A percentile compares a stretch with the other conserved stretches of the same genome.
These are phyloP conservation scores for Cucurbita pepo DNA, from an alignment of 306 rosid species.

Conservation along the genomic window DNA sequence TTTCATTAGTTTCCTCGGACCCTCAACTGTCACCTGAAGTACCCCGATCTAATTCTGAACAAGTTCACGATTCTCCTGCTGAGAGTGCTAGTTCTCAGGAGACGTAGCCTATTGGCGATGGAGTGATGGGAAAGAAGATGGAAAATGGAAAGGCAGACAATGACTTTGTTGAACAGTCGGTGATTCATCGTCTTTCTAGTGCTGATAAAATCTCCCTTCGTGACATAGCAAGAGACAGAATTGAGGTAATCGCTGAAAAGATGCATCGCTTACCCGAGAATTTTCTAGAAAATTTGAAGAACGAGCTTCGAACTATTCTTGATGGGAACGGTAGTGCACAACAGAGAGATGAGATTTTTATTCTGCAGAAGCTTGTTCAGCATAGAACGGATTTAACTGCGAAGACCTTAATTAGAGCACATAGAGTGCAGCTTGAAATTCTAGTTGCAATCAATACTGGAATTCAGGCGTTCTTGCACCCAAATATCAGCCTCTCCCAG, in stretches of 20 bases:
- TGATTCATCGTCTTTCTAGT: constrained; percentile 65
- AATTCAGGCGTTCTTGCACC: constrained; percentile 91
- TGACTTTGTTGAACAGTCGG: constrained; percentile 60
- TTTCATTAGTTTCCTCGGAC: constrained; percentile 72
- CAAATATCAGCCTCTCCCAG: constrained; percentile 74
- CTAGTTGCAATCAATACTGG: constrained; percentile 89
- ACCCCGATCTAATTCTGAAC: constrained; percentile 65
- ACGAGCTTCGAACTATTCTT: constrained; percentile 54
- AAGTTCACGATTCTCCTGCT: constrained; percentile 68
- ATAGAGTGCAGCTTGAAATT: constrained; percentile 85
- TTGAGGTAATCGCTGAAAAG: constrained; percentile 67
- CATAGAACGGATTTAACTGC: constrained; percentile 74
- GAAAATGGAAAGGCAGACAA: constrained; percentile 66
- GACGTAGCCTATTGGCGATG: constrained; percentile 69
- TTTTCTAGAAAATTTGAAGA: constrained; percentile 69
- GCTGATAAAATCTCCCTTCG: constrained; percentile 73
- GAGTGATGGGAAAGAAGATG: constrained; percentile 58
- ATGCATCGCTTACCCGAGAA: constrained; percentile 76
- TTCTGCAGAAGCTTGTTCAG: constrained; percentile 74
- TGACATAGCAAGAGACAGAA: constrained; percentile 81
- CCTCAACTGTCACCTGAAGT: constrained; percentile 70
- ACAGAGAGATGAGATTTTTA: constrained; percentile 71
- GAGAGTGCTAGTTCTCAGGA: constrained; percentile 94
- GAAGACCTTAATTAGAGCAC: constrained; percentile 74
- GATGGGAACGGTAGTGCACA: constrained; percentile 84